phyloP scores from a whole-genome alignment of 768 basidiomycete species.

The Tylopilus rubrobrunneus region DNA sequence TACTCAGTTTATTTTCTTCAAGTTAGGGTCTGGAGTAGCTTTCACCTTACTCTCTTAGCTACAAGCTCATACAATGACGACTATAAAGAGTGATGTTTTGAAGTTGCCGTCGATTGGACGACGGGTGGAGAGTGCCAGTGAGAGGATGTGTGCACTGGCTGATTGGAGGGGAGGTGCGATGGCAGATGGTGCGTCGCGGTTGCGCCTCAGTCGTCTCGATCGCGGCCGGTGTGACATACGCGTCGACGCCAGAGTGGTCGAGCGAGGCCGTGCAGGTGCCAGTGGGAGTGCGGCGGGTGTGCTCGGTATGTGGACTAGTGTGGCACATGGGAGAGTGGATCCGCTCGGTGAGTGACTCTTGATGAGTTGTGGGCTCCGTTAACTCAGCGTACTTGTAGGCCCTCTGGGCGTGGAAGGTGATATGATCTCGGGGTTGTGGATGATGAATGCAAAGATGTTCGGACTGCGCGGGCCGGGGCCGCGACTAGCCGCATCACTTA shows the following conservation, averaged over 20 bases:
- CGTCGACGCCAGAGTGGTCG: constrained; percentile 42
- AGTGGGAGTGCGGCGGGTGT: constrained; percentile 49
- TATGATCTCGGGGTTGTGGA: too few species aligned
- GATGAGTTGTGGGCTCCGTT: too few species aligned
- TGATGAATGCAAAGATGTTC: too few species aligned
- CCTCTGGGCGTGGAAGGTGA: too few species aligned
- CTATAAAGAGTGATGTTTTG: too few species aligned
- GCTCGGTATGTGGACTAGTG: constrained; percentile 55
- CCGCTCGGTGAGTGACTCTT: constrained; percentile 36
- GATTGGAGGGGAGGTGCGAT: constrained; percentile 46
- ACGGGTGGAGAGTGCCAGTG: constrained; percentile 28
- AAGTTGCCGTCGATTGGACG: constrained; percentile 30
- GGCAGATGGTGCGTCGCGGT: constrained; percentile 41
- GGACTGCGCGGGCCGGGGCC: too few species aligned
- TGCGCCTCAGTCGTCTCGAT: background rate
- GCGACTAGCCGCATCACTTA: too few species aligned
- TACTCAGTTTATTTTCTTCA: too few species aligned
- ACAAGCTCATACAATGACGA: too few species aligned
- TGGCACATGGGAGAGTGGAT: constrained; percentile 40
- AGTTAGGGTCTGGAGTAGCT: too few species aligned
- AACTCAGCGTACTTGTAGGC: too few species aligned
- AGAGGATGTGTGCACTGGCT: constrained; percentile 43
- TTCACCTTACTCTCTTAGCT: too few species aligned
- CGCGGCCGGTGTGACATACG: constrained; percentile 13
- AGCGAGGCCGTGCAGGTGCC: constrained; percentile 52